Evolutionary conservation across 495 filamentous ascomycete species (phyloP), one percentile per base, ranked within the genome.

Genomic region (Penicillium salamii): DNA sequence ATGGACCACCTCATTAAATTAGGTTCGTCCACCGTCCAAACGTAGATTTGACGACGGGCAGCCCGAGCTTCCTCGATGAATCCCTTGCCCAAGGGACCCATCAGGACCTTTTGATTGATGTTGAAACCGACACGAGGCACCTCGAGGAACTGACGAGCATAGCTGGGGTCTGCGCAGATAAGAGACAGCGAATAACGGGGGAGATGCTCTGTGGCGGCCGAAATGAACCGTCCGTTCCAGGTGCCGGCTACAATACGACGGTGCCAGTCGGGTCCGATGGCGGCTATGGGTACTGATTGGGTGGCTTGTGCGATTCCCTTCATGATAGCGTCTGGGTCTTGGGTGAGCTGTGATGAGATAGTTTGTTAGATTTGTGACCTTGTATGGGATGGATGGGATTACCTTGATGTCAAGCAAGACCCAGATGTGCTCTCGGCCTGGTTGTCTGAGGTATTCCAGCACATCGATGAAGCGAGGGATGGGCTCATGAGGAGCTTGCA

Each of bases 331-430:
- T 82, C 77, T 3, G 87, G 70, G 50, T 92, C 77, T 57, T 95
- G 86, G 59, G 86, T 77, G 11, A 78, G 64, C 80, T 85, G 4
- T 12, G 34, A 7, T n/a, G n/a, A 18, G 9, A 4, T 28, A 24
- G 52, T 31, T 42, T 3, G 33, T 49, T 33, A 42, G 40, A 31
- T 26, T n/a, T 46, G n/a, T 15, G 5, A 17, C 2, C 49, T 50
- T 46, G 45, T 21, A 8, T 32, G 45, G 24, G 29, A 7, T 3
- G 40, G 14, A 15, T 4, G 7, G 26, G 8, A 3, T 28, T 67
- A 89, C 84, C 69, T 97, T 97, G 58, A 97, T 88, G 62, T 97
- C 92, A 0, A 97, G 74, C 35, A 97, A 65, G 3, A 91, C 42
- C 91, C 92, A 96, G 4, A 90, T 70, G 33, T 85, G 58, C 54